Base-by-base conservation (phyloP, 768 basidiomycete genomes). In the Sarcomyxa edulis region DNA sequence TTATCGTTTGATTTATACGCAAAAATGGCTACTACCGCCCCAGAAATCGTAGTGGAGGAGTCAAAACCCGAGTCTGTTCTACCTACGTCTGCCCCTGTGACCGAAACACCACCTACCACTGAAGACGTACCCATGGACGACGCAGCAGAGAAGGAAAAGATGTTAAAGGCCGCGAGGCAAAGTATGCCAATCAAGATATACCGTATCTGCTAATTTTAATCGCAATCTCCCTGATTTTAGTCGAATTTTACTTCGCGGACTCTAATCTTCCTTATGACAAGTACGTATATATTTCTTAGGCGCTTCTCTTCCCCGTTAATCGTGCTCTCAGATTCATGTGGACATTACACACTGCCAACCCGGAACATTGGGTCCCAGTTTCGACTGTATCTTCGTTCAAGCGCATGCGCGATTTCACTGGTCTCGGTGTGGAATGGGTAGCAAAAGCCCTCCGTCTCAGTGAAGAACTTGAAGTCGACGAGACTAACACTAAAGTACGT, bases 181-280 rank as follows among this genome's bases (percentile, higher is more conserved):
- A 66, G 83, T 76, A 44, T 39, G 71, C 56, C 14, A 28, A 7
- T 39, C 14, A 37, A 22, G 9, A 21, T 24, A 8, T 38, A 15
- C n/a, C 10, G 31, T 23, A 10, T 23, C 34, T 31, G 10, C 4
- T 21, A 28, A 42, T 28, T 32, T 15, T 14, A 6, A 23, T 20
- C 8, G 16, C 4, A 14, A 7, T 37, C 6, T 20, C n/a, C n/a
- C n/a, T n/a, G 9, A 5, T 28, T 26, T 6, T 39, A 96, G 94
- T 95, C 52, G 88, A 93, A 56, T 97, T 96, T 62, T 96, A 97
- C 69, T 93, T 98, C 62, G 87, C 87, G 36, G 92, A 95, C 61
- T 76, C 91, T n/a, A 96, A 97, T 62, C 75, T 98, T 37, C 94
- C 94, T 1, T 92, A 77, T 47, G 89, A 92, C 71, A 86, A 79